A percentile compares a stretch with the other conserved stretches of the same genome.
Evolutionary conservation across 2,329 filamentous ascomycete genomes (phyloP).

Genomic region (Berkeleyomyces rouxiae): DNA sequence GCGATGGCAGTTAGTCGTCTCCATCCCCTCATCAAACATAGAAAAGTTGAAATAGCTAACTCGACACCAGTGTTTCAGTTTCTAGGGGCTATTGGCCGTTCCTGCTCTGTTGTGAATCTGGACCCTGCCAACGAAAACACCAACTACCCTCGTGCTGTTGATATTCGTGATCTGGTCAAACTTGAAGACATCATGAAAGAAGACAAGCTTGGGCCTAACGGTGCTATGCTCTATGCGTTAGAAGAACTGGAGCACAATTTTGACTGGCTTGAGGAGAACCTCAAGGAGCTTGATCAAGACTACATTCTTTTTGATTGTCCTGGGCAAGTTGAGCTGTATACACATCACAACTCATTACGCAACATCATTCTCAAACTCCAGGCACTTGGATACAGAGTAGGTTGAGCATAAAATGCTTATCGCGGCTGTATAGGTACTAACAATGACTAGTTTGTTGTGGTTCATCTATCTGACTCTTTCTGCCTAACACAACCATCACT

Average conservation of each 20-base stretch:
- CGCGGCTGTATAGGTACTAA: constrained; percentile 18
- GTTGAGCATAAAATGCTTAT: constrained; percentile 19
- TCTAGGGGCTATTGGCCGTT: constrained; percentile 83
- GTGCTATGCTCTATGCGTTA: constrained; percentile 78
- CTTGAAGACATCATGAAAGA: constrained; percentile 91
- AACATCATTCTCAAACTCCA: constrained; percentile 85
- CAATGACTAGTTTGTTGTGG: constrained; percentile 59
- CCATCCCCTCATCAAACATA: not conserved
- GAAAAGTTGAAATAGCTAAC: not conserved
- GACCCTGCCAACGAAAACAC: constrained; percentile 93
- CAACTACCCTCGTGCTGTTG: constrained; percentile 73
- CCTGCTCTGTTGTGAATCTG: constrained; percentile 89
- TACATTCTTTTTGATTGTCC: constrained; percentile 94
- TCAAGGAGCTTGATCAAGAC: constrained; percentile 70
- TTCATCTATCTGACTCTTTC: constrained; percentile 89
- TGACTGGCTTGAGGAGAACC: constrained; percentile 71
- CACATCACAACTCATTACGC: constrained; percentile 78
- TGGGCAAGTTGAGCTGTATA: constrained; percentile 92
- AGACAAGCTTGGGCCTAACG: constrained; percentile 80
- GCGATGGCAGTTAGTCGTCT: constrained; percentile 60
- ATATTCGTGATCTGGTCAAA: constrained; percentile 76
- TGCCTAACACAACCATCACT: constrained; percentile 84
- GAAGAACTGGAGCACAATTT: constrained; percentile 91
- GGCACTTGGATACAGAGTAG: constrained; percentile 79
- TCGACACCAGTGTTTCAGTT: constrained; percentile 68